Conservation (phyloP, 805 yeast species). For the Lipomyces lipofer region DNA sequence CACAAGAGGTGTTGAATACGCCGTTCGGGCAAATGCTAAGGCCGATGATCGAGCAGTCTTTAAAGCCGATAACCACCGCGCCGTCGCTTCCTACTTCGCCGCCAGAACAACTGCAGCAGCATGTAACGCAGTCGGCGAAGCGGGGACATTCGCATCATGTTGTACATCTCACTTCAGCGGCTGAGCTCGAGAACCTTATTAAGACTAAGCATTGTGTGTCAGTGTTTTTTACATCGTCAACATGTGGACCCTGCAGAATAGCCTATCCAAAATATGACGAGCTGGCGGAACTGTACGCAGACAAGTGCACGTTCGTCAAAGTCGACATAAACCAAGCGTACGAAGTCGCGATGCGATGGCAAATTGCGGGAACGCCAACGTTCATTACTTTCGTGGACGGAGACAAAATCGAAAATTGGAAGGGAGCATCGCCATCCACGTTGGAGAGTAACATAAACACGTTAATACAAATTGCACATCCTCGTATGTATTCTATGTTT, state of each 20-base stretch:
- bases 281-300: slow-evolving; percentile 23
- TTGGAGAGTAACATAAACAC: slow-evolving; percentile 29
- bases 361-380: slow-evolving; percentile 34
- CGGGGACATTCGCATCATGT: slow-evolving; percentile 14
- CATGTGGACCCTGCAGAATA: slow-evolving; percentile 33
- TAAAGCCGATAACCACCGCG: slow-evolving; percentile 36
- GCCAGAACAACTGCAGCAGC: neutral
- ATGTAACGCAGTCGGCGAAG: neutral
- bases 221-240: slow-evolving; percentile 34
- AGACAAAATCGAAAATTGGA: slow-evolving; percentile 32
- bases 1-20: slow-evolving; percentile 52
- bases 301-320: slow-evolving; percentile 28
- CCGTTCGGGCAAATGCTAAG: slow-evolving; percentile 54
- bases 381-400: slow-evolving; percentile 31
- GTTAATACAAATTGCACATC: slow-evolving; percentile 27
- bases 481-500: too few relatives aligned
- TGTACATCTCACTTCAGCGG: slow-evolving; percentile 13
- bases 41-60: slow-evolving; percentile 39
- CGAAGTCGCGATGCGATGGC: slow-evolving; percentile 23
- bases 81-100: slow-evolving; percentile 6
- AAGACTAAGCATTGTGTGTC: slow-evolving; percentile 13
- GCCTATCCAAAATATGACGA: slow-evolving; percentile 33
- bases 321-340: slow-evolving; percentile 31
- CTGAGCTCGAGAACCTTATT: slow-evolving; percentile 23
- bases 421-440: slow-evolving; percentile 32